Base-by-base conservation (phyloP, 768 basidiomycete species). In the Gyrodon lividus region DNA sequence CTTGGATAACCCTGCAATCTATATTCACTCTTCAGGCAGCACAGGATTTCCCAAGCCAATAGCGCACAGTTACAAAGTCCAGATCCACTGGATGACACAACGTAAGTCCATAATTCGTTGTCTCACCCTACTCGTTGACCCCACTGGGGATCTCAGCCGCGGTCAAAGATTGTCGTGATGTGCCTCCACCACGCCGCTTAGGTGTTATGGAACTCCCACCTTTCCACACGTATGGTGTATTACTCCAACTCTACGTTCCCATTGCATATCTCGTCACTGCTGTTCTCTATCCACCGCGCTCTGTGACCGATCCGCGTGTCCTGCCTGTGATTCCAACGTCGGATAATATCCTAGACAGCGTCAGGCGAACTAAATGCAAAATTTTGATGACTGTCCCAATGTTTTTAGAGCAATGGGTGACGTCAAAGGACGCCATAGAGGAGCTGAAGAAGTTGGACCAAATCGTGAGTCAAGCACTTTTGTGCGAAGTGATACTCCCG, bases 1-100 rank as follows among this genome's bases (percentile, higher is more conserved):
- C 19, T 34, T 54, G 51, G 51, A 54, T 19, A 31, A 43, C 12
- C 41, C 41, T 10, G 50, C 38, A 6, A 39, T 50, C 9, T 50
- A 50, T 17, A 30, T 53, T 22, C 59, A 60, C 30, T 60, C 59
- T 6, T 60, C 59, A 3, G 59, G 78, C n/a, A 78, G 75, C 39
- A 76, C 78, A 0, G 77, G 77, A 6, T 66, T 74, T 43, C 77
- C 78, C 0, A 78, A 75, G 47, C 57, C 72, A 16, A 71, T 78
- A 20, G 47, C 59, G 1, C 64, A 70, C 30, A 70, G 64, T 2
- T 67, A 72, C 48, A 59, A 51, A 26, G 50, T 58, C 6, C 40
- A 74, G 22, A 20, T 62, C 3, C 60, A 72, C 20, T 70, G 72
- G 65, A 55, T 63, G 8, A 28, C 51, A 7, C 57, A 67, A 35